Base-by-base conservation (phyloP, 768 basidiomycete genomes). In the Hirschioporus abietinus region DNA sequence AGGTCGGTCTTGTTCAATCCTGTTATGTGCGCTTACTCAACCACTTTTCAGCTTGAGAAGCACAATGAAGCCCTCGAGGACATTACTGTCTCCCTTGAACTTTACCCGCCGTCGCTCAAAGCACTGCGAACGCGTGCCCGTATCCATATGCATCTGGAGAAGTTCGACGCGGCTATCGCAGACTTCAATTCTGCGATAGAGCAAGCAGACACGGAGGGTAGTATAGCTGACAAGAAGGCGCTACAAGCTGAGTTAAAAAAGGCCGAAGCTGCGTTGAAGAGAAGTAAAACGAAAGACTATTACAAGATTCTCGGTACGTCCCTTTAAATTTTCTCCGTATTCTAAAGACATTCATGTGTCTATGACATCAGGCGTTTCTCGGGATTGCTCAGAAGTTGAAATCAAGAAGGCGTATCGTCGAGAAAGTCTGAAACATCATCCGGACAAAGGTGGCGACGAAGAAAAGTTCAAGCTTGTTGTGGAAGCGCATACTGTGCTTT, bases 401-500 rank as follows among this genome's bases (percentile, higher is more conserved):
- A 90, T 97, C 71, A 95, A 92, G 82, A 97, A 95, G 78, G 96
- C 85, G 35, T 98, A 98, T 76, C 84, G 95, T 67, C 84, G 88
- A 71, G 92, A 95, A 78, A 92, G 90, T 72, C 76, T 95, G 75
- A 91, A 87, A 71, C 91, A 93, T 71, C 91, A 93, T 77, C 91
- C 91, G 61, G 92, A 93, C 76, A 93, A 93, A 84, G 95, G 96
- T 27, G 96, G 96, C 30, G 93, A 95, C 74, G 95, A 96, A 72
- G 96, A 97, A 74, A 91, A 93, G 71, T 99, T 99, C 86, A 97
- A 98, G 77, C 83, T 94, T 24, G 88, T 93, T 34, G 86, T 82
- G 0, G 94, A 95, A 76, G 92, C 93, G 1, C 83, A 95, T 68
- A 84, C 86, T 8, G 89, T 95, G 3, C 86, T 95, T 1, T 93